phyloP scores from a whole-genome alignment of 2,329 filamentous ascomycete genomes.

The Aspergillus hortae region DNA sequence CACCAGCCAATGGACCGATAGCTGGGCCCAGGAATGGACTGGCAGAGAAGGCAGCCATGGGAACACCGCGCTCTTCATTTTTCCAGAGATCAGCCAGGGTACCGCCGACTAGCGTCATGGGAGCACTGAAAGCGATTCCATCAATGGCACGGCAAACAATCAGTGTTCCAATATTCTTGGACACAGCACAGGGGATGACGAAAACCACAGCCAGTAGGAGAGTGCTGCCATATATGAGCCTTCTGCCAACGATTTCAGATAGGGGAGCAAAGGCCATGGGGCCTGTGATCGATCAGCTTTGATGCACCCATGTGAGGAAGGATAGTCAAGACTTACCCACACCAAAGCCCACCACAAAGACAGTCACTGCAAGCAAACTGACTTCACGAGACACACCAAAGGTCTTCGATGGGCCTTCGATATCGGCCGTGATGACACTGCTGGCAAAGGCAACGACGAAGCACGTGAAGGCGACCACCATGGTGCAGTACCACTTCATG shows the following conservation, averaged over 20 bases:
- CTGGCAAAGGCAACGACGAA: slow-evolving; percentile 71
- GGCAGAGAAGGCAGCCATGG: slow-evolving; percentile 81
- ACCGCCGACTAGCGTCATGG: slow-evolving; percentile 81
- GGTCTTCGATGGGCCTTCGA: slow-evolving; percentile 59
- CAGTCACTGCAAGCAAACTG: slow-evolving; percentile 65
- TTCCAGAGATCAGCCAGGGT: slow-evolving; percentile 81
- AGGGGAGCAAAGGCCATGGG: slow-evolving; percentile 78
- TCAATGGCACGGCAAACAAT: slow-evolving; percentile 74
- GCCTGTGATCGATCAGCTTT: slow-evolving; percentile 38
- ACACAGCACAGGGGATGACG: slow-evolving; percentile 73
- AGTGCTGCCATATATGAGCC: slow-evolving; percentile 67
- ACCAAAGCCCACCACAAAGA: slow-evolving; percentile 81
- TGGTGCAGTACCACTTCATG: slow-evolving; percentile 80
- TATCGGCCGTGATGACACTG: slow-evolving; percentile 73
- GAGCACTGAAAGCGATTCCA: slow-evolving; percentile 78
- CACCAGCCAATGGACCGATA: slow-evolving; percentile 72
- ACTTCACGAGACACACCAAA: slow-evolving; percentile 72
- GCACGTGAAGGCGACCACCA: slow-evolving; percentile 74
- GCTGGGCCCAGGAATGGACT: slow-evolving; percentile 81
- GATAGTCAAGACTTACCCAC: slow-evolving; percentile 50
- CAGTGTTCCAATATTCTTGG: slow-evolving; percentile 72
- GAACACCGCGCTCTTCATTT: slow-evolving; percentile 77
- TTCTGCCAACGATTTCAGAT: slow-evolving; percentile 70
- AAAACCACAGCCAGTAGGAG: slow-evolving; percentile 70
- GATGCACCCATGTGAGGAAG: neutral